phyloP scores from a whole-genome alignment of 1,139 yeast genomes.

The Yarrowia galli region DNA sequence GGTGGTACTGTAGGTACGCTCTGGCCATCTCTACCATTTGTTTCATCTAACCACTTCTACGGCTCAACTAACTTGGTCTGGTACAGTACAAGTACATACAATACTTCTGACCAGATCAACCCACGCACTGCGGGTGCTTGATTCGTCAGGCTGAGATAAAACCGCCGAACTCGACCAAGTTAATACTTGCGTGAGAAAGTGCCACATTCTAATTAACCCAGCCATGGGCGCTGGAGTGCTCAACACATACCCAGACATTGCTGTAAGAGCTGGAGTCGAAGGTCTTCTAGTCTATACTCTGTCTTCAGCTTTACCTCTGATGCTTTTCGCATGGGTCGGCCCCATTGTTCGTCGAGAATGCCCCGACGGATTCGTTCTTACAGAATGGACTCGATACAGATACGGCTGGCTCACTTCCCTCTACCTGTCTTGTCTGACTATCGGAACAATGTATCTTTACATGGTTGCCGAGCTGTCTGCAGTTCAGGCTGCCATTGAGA shows the following conservation, averaged over 20 bases:
- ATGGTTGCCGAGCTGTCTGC: constrained; percentile 90
- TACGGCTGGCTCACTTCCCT: constrained; percentile 76
- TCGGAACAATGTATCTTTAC: constrained; percentile 83
- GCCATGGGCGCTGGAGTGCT: constrained; percentile 93
- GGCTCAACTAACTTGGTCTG: no score
- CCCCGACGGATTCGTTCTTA: constrained; percentile 89
- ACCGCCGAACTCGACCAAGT: constrained; percentile 91
- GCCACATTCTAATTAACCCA: constrained; percentile 46
- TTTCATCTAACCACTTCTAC: no score
- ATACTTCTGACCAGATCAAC: no score
- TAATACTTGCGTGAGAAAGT: constrained; percentile 86
- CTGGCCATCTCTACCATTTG: no score
- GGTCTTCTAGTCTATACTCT: constrained; percentile 84
- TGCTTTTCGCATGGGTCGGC: constrained; percentile 81
- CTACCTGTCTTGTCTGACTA: constrained; percentile 80
- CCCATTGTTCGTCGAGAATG: constrained; percentile 79
- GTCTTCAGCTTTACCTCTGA: constrained; percentile 84
- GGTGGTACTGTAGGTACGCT: no score
- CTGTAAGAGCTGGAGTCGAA: constrained; percentile 84
- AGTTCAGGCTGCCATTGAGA: constrained; percentile 72
- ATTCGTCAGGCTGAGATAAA: constrained; percentile 64
- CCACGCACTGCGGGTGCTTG: constrained; percentile 27
- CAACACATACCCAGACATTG: constrained; percentile 85
- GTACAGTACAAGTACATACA: no score
- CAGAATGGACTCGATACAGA: constrained; percentile 92